Evolutionary conservation across 305 asterid species (phyloP), one percentile per base, ranked within the genome.

Genomic region (Coffea humblotiana): DNA sequence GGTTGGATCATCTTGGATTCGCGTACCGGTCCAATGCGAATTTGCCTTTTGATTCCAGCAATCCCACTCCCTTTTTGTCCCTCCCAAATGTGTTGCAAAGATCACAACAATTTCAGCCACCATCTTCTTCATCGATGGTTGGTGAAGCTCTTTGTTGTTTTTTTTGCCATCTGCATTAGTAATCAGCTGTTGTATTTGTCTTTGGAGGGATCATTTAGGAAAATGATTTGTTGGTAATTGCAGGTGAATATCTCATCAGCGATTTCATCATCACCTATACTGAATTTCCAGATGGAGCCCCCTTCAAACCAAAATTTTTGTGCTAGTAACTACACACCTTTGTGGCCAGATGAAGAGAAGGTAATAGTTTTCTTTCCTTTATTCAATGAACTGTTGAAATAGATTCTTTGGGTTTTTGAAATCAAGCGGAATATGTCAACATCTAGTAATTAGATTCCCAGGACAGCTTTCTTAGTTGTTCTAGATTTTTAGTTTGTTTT

Each of bases 281-380:
- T 84, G 58, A 87, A 83, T 85, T 88, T 89, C 77, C 97, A 86
- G 87, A 89, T 85, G 88, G 99, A 95, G 99, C 99, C 93, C 99
- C 99, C 97, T 95, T 95, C 98, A 91, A 93, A 90, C 97, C 99
- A 93, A 95, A 95, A 80, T 84, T 84, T 82, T 83, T 86, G 80
- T 69, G 81, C 84, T 51, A 84, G 83, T 85, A 89, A 77, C 80
- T 88, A 88, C 68, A 61, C 83, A 27, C 88, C 88, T 35, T 80
- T 84, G 73, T 88, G 86, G 86, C 87, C 88, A n/a, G 97, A 90
- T 84, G 96, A 91, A 70, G 94, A 89, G 79, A 93, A 92, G 98
- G 98, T 90, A 87, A 35, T 43, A n/a, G 25, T 58, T 52, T 60
- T 52, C 58, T 68, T 48, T 8, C 25, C 29, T 76, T 48, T 8